A percentile compares a stretch with the other conserved stretches of the same genome.
These are phyloP conservation scores for Zopfochytrium polystomum DNA, from an alignment of 371 early-diverging fungal species.

Conservation along the genomic window DNA sequence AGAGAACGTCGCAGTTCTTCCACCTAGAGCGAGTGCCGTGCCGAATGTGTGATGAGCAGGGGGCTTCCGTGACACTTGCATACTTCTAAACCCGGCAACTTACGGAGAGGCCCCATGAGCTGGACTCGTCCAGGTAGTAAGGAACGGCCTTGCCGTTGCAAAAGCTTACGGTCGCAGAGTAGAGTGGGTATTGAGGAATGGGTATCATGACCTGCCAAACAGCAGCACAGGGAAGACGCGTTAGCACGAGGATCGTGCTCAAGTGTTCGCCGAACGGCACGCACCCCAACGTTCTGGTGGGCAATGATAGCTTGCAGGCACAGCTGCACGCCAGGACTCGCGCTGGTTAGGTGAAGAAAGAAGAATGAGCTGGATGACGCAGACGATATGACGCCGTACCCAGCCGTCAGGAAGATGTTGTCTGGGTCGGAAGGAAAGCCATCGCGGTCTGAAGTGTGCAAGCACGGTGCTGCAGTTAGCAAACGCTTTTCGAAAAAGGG, in stretches of 20 bases:
- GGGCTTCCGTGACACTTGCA: neutral
- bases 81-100: neutral
- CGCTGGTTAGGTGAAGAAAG: constrained; percentile 55
- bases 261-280: constrained; percentile 5
- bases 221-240: neutral
- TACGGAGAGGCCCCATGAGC: constrained; percentile 77
- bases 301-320: constrained; percentile 79
- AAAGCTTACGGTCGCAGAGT: constrained; percentile 90
- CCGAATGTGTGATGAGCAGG: neutral
- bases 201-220: constrained; percentile 95
- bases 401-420: constrained; percentile 88
- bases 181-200: constrained; percentile 97
- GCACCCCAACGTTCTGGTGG: constrained; percentile 70
- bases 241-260: constrained; percentile 2
- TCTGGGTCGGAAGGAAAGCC: constrained; percentile 79
- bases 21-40: constrained; percentile 31
- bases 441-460: constrained; percentile 83
- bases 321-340: constrained; percentile 79
- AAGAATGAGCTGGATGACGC: neutral
- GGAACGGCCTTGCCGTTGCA: constrained; percentile 80
- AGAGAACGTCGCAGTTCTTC: constrained; percentile 62
- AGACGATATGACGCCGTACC: constrained; percentile 44
- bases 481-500: neutral
- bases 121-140: constrained; percentile 83
- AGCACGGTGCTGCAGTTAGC: no score